These are phyloP conservation scores for Chalciporus sphaerocephalus DNA, from an alignment of 768 basidiomycete species.

Conservation along the genomic window DNA sequence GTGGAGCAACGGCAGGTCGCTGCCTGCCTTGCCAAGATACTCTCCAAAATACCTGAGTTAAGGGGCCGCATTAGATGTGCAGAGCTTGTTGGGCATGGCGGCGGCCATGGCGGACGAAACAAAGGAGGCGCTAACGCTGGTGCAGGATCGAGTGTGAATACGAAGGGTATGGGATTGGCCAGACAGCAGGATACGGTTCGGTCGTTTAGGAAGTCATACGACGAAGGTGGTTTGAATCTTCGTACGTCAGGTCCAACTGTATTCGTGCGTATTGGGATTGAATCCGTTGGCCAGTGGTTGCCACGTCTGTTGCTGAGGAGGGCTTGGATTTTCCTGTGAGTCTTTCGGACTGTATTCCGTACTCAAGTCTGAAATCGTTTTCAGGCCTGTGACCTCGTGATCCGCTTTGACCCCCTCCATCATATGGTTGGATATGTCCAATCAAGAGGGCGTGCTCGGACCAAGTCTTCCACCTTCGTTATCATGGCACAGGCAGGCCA, in stretches of 20 bases:
- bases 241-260: conserved; percentile 40
- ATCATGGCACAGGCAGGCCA: conserved; percentile 73
- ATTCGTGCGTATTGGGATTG: neutral
- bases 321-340: conserved; percentile 83
- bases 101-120: conserved; percentile 27
- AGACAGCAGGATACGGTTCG: conserved; percentile 58
- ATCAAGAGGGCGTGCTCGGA: conserved; percentile 81
- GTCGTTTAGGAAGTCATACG: conserved; percentile 63
- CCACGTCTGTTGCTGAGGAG: conserved; percentile 88
- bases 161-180: conserved; percentile 48
- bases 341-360: conserved; percentile 2
- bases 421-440: conserved; percentile 88
- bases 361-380: neutral
- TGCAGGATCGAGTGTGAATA: conserved; percentile 31
- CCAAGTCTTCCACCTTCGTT: conserved; percentile 69
- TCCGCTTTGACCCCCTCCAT: conserved; percentile 78
- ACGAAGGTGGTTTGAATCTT: conserved; percentile 60
- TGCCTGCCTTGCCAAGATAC: conserved; percentile 57
- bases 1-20: conserved; percentile 84
- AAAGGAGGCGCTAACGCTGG: conserved; percentile 17
- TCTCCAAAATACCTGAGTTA: conserved; percentile 57
- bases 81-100: conserved; percentile 69
- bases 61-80: conserved; percentile 54
- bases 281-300: conserved; percentile 49
- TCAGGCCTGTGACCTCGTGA: conserved; percentile 81